Evolutionary conservation across 495 filamentous ascomycete genomes (phyloP), one percentile per base, ranked within the genome.

Genomic region (Podospora australis): DNA sequence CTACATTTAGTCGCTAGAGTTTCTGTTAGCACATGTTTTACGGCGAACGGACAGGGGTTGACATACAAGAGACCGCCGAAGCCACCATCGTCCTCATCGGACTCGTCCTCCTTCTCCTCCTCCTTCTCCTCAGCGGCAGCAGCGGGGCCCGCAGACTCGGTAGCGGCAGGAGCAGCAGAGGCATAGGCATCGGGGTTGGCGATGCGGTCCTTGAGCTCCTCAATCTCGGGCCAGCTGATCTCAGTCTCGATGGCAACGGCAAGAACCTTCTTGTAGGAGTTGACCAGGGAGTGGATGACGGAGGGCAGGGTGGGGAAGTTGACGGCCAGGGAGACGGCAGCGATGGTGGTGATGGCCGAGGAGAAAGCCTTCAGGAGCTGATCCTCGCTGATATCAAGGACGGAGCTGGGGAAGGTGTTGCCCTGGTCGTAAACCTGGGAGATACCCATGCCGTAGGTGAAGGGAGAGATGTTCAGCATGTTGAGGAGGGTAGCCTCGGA

Each of bases 391-490:
- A 99, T 95, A 67, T 99, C 92, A 44, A 99, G 78, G 54, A 99
- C 87, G 43, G 64, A 69, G 32, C 88, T 70, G 53, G 78, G 67
- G 79, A 99, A 99, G 60, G 79, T 80, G 78, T 97, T 91, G 56
- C 92, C 92, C 56, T 88, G 72, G 72, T 97, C 88, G 79, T 99
- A 99, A 64, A 99, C 84, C 78, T 97, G 94, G 32, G 78, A 21
- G 59, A 99, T 85, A 68, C 83, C 83, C 88, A 99, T 94, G 75
- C 92, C 92, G 74, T 99, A 99, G 65, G 94, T 99, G 84, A 97
- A 98, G 71, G 94, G 92, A 54, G 90, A 96, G 78, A 99, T 99
- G 83, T 96, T 97, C 65, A 99, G 76, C 90, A 99, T 85, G 86
- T 97, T 99, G 53, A 99, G 83, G 52, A 99, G 80, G 59, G 90